Conservation (phyloP, 352 stramenopile genomes). For the Globisporangium recalcitrans region DNA sequence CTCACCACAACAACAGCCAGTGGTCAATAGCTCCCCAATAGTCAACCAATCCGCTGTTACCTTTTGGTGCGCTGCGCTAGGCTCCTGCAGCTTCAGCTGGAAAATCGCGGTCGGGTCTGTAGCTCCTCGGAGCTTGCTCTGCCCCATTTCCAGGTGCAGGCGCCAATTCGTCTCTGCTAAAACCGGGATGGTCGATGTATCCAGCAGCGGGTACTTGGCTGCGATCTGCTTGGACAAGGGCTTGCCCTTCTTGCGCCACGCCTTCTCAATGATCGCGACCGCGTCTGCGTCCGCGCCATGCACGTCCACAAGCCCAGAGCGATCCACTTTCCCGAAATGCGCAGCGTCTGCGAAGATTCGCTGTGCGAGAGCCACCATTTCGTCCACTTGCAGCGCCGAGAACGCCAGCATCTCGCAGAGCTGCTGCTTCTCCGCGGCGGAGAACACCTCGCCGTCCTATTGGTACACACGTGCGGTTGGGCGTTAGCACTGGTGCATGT, state of each 20-base stretch:
- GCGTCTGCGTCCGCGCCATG: constrained; percentile 25
- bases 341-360: constrained; percentile 39
- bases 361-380: constrained; percentile 23
- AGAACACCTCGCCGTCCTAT: constrained; percentile 34
- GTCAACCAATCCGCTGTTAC: no score
- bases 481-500: neutral
- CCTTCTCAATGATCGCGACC: constrained; percentile 32
- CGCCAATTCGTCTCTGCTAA: constrained; percentile 44
- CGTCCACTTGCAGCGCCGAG: constrained; percentile 34
- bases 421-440: constrained; percentile 35
- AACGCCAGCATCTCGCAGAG: constrained; percentile 41
- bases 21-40: neutral
- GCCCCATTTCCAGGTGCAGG: constrained; percentile 51
- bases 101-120: constrained; percentile 49
- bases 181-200: neutral
- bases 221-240: constrained; percentile 10
- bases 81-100: constrained; percentile 33
- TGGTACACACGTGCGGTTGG: neutral
- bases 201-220: constrained; percentile 3
- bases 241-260: constrained; percentile 57
- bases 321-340: constrained; percentile 34
- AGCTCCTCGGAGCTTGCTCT: constrained; percentile 29
- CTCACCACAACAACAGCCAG: no score
- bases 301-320: constrained; percentile 19
- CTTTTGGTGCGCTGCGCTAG: neutral